phyloP scores from a whole-genome alignment of 176 grass and related monocot genomes.

The Musa schizocarpa region DNA sequence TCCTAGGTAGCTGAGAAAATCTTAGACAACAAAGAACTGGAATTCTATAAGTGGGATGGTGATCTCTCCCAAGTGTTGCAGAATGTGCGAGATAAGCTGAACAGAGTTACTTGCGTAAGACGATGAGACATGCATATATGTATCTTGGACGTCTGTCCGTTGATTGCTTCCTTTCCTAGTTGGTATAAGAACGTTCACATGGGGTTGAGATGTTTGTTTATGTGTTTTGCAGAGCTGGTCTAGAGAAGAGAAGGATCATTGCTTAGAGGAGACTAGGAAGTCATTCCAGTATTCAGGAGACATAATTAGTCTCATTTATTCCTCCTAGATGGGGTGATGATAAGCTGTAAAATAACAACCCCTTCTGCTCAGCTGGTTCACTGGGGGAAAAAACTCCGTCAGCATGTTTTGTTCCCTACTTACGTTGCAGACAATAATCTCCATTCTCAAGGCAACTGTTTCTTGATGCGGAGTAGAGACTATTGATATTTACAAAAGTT shows the following conservation, averaged over 20 bases:
- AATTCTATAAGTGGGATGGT: conserved; percentile 94
- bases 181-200: not conserved
- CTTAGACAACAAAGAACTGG: conserved; percentile 43
- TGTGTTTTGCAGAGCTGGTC: conserved; percentile 44
- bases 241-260: conserved; percentile 75
- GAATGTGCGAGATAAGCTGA: conserved; percentile 69
- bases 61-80: conserved; percentile 73
- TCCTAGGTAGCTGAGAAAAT: not conserved
- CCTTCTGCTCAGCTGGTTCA: too few relatives aligned
- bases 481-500: too few relatives aligned
- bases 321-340: not conserved
- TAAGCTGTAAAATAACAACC: too few relatives aligned
- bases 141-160: too few relatives aligned
- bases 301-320: conserved; percentile 63
- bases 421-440: too few relatives aligned
- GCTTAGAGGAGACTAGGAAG: conserved; percentile 79
- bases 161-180: too few relatives aligned
- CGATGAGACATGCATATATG: not conserved
- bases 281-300: conserved; percentile 65
- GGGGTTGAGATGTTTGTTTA: not conserved
- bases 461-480: too few relatives aligned
- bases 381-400: too few relatives aligned
- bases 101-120: conserved; percentile 62
- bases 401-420: too few relatives aligned
- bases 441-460: too few relatives aligned